Percentiles rank a stretch among this genome's conserved stretches.
Evolutionary conservation across 345 rosid species (phyloP).

Genomic region (Fremontodendron californicum): DNA sequence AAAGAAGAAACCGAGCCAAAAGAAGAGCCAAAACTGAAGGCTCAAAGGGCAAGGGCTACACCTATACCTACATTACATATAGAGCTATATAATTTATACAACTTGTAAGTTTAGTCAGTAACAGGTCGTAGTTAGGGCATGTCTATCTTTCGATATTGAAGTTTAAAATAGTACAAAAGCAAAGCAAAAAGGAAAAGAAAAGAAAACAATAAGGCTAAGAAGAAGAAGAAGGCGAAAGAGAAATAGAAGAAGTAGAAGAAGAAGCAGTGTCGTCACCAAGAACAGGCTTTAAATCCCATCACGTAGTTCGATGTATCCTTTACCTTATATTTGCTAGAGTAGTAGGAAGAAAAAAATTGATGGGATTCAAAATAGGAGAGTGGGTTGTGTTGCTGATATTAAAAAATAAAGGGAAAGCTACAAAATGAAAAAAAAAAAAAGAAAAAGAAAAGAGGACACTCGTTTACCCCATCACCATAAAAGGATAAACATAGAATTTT

Average conservation of each 20-base stretch:
- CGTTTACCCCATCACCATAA: too few species aligned
- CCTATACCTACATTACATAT: neutral
- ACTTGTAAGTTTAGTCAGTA: slow-evolving; percentile 27
- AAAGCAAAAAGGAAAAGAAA: too few species aligned
- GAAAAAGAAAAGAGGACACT: slow-evolving; percentile 29
- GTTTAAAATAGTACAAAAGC: slow-evolving; percentile 27
- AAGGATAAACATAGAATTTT: too few species aligned
- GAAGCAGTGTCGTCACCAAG: slow-evolving; percentile 35
- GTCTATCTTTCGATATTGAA: slow-evolving; percentile 21
- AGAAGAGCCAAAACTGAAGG: slow-evolving; percentile 24
- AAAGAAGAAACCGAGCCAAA: slow-evolving; percentile 30
- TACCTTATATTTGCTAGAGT: slow-evolving; percentile 26
- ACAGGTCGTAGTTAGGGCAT: slow-evolving; percentile 20
- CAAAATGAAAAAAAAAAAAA: slow-evolving; percentile 30
- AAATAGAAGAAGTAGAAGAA: slow-evolving; percentile 26
- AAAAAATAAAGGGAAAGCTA: slow-evolving; percentile 41
- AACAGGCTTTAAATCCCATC: slow-evolving; percentile 47
- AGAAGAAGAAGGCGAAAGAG: neutral
- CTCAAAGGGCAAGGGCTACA: slow-evolving; percentile 17
- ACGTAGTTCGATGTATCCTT: slow-evolving; percentile 46
- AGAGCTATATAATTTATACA: neutral
- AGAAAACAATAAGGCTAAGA: too few species aligned
- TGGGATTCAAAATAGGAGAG: slow-evolving; percentile 39
- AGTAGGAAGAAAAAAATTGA: slow-evolving; percentile 26
- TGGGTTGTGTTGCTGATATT: slow-evolving; percentile 24